Percentiles rank a stretch among this genome's conserved stretches.
phyloP scores from a whole-genome alignment of 345 rosid genomes.

The Mangifera indica region DNA sequence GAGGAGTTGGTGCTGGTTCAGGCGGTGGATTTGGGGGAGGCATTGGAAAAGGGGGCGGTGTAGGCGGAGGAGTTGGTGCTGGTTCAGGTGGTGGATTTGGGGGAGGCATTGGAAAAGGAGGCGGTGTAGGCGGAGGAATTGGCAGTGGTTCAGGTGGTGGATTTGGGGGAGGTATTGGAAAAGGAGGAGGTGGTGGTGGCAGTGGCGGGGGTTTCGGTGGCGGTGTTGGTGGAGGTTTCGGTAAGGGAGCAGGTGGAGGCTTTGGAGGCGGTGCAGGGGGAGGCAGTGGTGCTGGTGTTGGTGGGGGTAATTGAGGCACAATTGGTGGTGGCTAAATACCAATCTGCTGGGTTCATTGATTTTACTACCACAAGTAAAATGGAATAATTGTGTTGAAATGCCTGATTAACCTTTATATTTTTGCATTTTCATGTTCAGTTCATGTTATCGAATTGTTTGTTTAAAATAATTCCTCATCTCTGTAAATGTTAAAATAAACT shows the following conservation, averaged over 20 bases:
- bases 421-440: too few relatives aligned
- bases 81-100: constrained; percentile 7
- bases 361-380: neutral
- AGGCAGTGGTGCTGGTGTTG: constrained; percentile 17
- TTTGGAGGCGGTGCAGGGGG: neutral
- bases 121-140: neutral
- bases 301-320: constrained; percentile 17
- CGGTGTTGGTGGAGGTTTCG: neutral
- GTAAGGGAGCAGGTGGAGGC: constrained; percentile 14
- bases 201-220: neutral
- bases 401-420: neutral
- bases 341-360: neutral
- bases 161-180: neutral
- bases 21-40: constrained; percentile 19
- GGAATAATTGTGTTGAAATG: neutral
- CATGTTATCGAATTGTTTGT: neutral
- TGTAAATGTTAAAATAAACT: neutral
- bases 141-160: constrained; percentile 2
- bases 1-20: neutral
- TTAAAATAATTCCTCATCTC: neutral
- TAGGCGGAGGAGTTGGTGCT: neutral
- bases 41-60: constrained; percentile 15
- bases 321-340: constrained; percentile 17
- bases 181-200: neutral
- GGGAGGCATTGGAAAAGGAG: neutral